These are phyloP conservation scores for Chaetomium sp. DNA, from an alignment of 2,329 filamentous ascomycete genomes.

Conservation along the genomic window DNA sequence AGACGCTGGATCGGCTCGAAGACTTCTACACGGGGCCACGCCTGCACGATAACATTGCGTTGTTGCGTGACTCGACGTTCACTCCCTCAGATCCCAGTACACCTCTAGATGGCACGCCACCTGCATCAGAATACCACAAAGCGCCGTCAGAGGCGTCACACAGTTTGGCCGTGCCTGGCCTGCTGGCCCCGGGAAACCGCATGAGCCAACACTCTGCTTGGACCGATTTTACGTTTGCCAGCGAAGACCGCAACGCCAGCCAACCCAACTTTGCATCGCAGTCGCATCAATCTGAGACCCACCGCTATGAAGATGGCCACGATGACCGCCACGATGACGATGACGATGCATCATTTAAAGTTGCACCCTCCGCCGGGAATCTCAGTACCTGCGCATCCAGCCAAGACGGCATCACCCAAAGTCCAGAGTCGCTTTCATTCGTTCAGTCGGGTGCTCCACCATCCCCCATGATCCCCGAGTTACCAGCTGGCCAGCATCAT, in stretches of 20 bases:
- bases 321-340: background rate
- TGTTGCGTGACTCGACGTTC: constrained; percentile 29
- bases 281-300: constrained; percentile 15
- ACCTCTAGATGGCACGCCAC: constrained; percentile 25
- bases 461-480: constrained; percentile 19
- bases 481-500: constrained; percentile 31
- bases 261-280: constrained; percentile 16
- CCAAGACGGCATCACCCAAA: constrained; percentile 21
- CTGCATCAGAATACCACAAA: constrained; percentile 26
- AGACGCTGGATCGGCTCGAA: constrained; percentile 25
- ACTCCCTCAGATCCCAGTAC: constrained; percentile 27
- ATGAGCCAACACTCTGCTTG: constrained; percentile 52
- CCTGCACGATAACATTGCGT: constrained; percentile 30
- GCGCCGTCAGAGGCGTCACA: constrained; percentile 34
- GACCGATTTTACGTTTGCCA: constrained; percentile 55
- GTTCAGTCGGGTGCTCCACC: constrained; percentile 25
- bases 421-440: constrained; percentile 30
- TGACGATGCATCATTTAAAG: constrained; percentile 16
- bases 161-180: constrained; percentile 42
- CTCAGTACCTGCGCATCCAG: constrained; percentile 24
- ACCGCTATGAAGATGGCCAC: background rate
- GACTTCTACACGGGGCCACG: constrained; percentile 29
- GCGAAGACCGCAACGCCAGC: constrained; percentile 35
- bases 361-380: constrained; percentile 26
- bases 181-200: constrained; percentile 39